Evolutionary conservation across 208 protist species (phyloP).

Genomic region (Porcisia hertigi): DNA sequence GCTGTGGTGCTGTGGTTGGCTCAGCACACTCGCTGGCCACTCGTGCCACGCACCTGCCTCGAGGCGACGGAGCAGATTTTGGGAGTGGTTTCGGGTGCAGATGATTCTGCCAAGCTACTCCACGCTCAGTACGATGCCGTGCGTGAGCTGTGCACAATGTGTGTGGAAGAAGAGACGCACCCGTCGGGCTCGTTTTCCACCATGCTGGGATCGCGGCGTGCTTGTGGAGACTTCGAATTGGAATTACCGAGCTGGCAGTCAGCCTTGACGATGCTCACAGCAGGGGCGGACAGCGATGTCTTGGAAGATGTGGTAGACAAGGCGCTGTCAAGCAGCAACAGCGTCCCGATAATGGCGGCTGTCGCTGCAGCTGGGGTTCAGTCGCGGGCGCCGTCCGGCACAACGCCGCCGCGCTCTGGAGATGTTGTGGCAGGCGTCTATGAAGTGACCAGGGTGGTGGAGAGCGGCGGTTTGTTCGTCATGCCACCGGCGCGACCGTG

Average conservation of each 20-base stretch:
- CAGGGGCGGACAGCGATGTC: not conserved
- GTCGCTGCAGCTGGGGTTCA: not conserved
- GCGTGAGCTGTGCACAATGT: not conserved
- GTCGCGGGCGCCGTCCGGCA: not conserved
- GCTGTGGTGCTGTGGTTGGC: constrained; percentile 4
- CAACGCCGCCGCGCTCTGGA: not conserved
- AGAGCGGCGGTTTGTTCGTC: constrained; percentile 15
- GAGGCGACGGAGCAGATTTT: constrained; percentile 5
- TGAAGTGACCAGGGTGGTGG: constrained; percentile 19
- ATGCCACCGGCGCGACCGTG: constrained; percentile 17
- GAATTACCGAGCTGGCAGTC: not conserved
- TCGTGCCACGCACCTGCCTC: constrained; percentile 4
- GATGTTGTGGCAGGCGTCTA: constrained; percentile 13
- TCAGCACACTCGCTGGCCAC: constrained; percentile 23
- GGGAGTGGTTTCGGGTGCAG: not conserved
- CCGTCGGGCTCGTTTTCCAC: not conserved
- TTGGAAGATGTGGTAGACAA: constrained; percentile 12
- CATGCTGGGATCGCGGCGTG: not conserved
- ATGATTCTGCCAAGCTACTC: not conserved
- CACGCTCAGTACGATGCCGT: constrained; percentile 6
- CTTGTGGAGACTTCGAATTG: not conserved
- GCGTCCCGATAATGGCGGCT: constrained; percentile 12
- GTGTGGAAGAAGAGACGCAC: not conserved
- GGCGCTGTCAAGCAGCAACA: not conserved
- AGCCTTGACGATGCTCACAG: not conserved